Percentiles rank a stretch among this genome's conserved stretches.
These are phyloP conservation scores for Coelastrella sp. DNA, from an alignment of 139 green algal genomes.

Conservation along the genomic window DNA sequence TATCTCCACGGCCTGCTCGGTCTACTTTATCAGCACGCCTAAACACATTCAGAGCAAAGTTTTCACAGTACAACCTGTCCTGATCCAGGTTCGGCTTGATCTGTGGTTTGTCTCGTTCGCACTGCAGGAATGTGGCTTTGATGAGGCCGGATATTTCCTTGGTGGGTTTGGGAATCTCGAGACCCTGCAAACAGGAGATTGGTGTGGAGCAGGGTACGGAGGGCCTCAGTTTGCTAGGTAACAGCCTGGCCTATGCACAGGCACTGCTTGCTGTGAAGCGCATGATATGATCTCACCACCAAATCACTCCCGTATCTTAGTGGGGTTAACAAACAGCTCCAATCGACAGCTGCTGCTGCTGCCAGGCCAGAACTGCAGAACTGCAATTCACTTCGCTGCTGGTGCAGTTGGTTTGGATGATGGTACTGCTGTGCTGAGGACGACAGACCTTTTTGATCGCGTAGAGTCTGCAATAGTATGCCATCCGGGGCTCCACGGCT, in stretches of 20 bases:
- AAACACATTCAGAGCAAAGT: constrained; percentile 86
- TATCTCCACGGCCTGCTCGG: constrained; percentile 70
- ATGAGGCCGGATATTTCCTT: constrained; percentile 78
- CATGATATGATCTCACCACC: neutral
- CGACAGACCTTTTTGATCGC: constrained; percentile 76
- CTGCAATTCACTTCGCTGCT: too few relatives aligned
- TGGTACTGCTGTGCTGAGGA: neutral
- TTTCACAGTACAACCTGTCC: constrained; percentile 70
- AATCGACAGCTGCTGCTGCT: neutral
- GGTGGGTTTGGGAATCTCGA: constrained; percentile 65
- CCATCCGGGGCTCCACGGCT: constrained; percentile 77
- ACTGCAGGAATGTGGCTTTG: constrained; percentile 53
- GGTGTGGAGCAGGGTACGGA: neutral
- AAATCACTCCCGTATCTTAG: neutral
- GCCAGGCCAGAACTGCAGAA: too few relatives aligned
- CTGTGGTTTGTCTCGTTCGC: constrained; percentile 73
- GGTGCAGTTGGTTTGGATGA: neutral
- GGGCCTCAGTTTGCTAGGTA: too few relatives aligned
- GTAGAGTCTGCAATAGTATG: constrained; percentile 87
- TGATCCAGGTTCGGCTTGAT: constrained; percentile 54
- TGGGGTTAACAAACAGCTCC: neutral
- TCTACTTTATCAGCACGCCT: constrained; percentile 77
- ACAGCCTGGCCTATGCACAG: too few relatives aligned
- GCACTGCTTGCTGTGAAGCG: too few relatives aligned
- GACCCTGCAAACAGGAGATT: constrained; percentile 54